A percentile compares a stretch with the other conserved stretches of the same genome.
These are phyloP conservation scores for Trypethelium eluteriae DNA, from an alignment of 495 filamentous ascomycete genomes.

Conservation along the genomic window DNA sequence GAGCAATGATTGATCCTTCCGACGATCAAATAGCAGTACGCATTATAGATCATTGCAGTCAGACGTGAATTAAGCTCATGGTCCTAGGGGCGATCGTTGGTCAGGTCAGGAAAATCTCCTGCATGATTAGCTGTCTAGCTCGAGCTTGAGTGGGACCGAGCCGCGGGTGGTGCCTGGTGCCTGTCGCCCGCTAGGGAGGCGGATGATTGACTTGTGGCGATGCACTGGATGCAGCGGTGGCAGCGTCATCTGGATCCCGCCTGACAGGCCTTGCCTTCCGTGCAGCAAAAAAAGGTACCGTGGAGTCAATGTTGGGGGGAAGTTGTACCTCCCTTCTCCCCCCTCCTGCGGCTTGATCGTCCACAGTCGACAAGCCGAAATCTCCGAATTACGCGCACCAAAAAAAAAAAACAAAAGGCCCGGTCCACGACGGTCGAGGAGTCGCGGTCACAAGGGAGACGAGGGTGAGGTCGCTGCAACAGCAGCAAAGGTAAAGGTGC, in stretches of 20 bases:
- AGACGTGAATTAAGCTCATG: constrained; percentile 10
- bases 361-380: background rate
- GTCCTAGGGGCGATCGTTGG: constrained; percentile 1
- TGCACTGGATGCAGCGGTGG: background rate
- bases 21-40: background rate
- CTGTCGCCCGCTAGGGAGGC: background rate
- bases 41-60: constrained; percentile 4
- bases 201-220: background rate
- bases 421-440: background rate
- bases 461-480: background rate
- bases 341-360: background rate
- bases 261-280: background rate
- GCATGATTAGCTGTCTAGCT: constrained; percentile 1
- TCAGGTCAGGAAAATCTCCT: constrained; percentile 7
- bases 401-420: background rate
- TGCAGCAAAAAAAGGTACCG: too few relatives aligned
- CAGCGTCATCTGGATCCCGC: background rate
- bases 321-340: background rate
- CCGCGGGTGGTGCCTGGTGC: background rate
- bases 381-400: background rate
- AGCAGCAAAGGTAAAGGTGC: constrained; percentile 10
- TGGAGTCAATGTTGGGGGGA: too few relatives aligned
- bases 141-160: background rate
- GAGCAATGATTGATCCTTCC: background rate
- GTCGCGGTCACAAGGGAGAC: constrained; percentile 2